A percentile compares a stretch with the other conserved stretches of the same genome.
Evolutionary conservation across 176 grass and related monocot genomes (phyloP).

Genomic region (Eragrostis curvula): DNA sequence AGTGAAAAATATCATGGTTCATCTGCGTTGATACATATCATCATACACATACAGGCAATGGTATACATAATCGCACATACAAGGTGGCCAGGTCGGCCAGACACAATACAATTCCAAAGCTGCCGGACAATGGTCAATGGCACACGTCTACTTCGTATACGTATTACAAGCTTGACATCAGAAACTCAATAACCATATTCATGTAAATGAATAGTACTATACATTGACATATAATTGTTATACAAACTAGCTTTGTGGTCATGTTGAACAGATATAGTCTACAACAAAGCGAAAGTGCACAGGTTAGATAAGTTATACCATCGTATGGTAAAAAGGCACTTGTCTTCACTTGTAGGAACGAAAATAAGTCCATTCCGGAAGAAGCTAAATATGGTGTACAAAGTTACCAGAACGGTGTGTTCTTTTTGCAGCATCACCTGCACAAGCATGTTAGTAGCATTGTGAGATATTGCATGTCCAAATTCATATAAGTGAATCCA

Average conservation of each 20-base stretch:
- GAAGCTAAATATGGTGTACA: slow-evolving; percentile 1
- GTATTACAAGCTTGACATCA: slow-evolving; percentile 21
- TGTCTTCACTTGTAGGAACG: slow-evolving; percentile 33
- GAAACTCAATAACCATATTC: background rate
- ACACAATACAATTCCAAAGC: background rate
- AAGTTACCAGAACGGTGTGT: no score
- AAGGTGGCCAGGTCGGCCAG: no score
- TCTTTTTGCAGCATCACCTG: slow-evolving; percentile 48
- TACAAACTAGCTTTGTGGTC: slow-evolving; percentile 25
- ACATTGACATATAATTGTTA: slow-evolving; percentile 35
- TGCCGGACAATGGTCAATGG: background rate
- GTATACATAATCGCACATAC: no score
- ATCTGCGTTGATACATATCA: no score
- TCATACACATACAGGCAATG: no score
- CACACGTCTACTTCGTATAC: background rate
- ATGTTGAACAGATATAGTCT: background rate
- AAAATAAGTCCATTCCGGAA: background rate
- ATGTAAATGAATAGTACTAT: slow-evolving; percentile 26
- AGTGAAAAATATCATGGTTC: no score
- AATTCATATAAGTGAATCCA: no score
- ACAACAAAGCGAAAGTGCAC: background rate
- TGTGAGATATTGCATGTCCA: slow-evolving; percentile 20
- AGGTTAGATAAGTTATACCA: slow-evolving; percentile 12
- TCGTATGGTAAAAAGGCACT: slow-evolving; percentile 1
- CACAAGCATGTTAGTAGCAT: slow-evolving; percentile 7